Base-by-base conservation (phyloP, 768 basidiomycete species). In the Hebeloma cylindrosporum region DNA sequence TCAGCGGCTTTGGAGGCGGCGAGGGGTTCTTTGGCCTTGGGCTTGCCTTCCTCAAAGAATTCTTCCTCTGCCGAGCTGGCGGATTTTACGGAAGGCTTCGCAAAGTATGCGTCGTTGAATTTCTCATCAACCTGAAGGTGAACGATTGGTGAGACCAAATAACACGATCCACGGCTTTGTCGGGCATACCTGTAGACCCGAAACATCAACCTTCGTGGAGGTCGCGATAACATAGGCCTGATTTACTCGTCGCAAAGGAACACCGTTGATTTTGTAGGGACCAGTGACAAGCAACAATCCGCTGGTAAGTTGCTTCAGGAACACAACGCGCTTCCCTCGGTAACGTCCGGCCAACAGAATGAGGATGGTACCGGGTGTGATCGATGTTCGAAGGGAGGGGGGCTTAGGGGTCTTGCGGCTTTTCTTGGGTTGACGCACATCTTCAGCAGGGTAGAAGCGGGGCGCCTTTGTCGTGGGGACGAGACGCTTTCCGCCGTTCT, bases 191-290 rank as follows among this genome's bases (percentile, higher is more conserved):
- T 80, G 79, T 66, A 89, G 72, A 46, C 73, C 78, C 20, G 73
- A 77, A 46, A 97, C 67, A 54, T 95, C 88, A 56, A 98, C 70
- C 72, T 85, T 92, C 57, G 96, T 97, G 45, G 93, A 93, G 47
- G 96, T 99, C 47, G 95, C 92, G 62, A 99, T 98, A 51, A 94
- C 93, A 66, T 99, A 99, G 43, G 96, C 93, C 76, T 97, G 95
- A 77, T 93, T 95, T 49, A 99, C 93, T 68, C 96, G 83, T 68
- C 94, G 82, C 67, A 99, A 79, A 58, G 96, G 96, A 34, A 99
- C 95, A 66, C 96, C 96, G 71, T 99, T 99, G 67, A 98, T 67
- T 80, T 93, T 95, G 83, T 82, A 97, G 36, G 96, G 96, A 44
- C 96, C 96, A 28, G 94, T 93, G 59, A 99, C 93, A 70, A 99